phyloP scores from a whole-genome alignment of 2,329 filamentous ascomycete genomes.

The Ascocoryne sarcoides region DNA sequence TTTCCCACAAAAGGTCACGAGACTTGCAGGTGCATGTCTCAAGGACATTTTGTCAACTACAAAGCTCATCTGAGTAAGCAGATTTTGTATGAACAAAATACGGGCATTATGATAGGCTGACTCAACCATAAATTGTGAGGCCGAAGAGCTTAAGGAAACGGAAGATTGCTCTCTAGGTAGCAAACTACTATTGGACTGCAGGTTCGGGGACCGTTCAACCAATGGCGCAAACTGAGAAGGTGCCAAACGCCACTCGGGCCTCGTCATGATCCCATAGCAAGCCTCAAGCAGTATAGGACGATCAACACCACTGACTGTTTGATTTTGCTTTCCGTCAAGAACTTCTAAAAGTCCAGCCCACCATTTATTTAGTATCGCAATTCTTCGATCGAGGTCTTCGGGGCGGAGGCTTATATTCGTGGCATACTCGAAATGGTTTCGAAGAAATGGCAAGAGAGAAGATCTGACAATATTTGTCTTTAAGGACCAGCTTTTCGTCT shows the following conservation, averaged over 20 bases:
- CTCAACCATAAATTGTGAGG: constrained; percentile 54
- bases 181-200: constrained; percentile 23
- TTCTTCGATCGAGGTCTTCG: constrained; percentile 60
- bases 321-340: constrained; percentile 58
- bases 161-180: constrained; percentile 30
- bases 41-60: constrained; percentile 68
- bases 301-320: constrained; percentile 61
- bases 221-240: constrained; percentile 49
- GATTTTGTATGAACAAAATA: constrained; percentile 61
- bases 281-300: constrained; percentile 61
- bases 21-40: constrained; percentile 42
- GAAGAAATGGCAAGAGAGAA: constrained; percentile 56
- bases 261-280: constrained; percentile 59
- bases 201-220: constrained; percentile 32
- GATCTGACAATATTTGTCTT: constrained; percentile 61
- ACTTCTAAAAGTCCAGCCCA: constrained; percentile 63
- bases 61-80: constrained; percentile 60
- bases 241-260: constrained; percentile 58
- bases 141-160: constrained; percentile 47
- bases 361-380: constrained; percentile 65
- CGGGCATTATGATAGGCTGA: constrained; percentile 65
- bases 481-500: constrained; percentile 56
- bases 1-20: constrained; percentile 64
- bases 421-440: constrained; percentile 47
- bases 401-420: constrained; percentile 51